A percentile compares a stretch with the other conserved stretches of the same genome.
Conservation (phyloP, 202 grass and related monocot species). For the Eragrostis tef region DNA sequence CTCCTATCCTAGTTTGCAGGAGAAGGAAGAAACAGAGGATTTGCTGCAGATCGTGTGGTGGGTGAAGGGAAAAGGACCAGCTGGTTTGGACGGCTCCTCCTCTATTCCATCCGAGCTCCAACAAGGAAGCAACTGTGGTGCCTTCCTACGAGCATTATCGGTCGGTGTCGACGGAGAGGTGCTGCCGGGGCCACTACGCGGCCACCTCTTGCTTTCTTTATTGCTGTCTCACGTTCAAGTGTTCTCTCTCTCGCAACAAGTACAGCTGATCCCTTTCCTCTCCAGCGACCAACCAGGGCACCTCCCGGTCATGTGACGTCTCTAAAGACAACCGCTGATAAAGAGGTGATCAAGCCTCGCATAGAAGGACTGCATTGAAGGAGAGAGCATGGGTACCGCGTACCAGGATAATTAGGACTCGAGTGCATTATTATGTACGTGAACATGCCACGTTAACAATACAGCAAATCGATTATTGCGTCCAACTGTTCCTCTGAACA, state of each 20-base stretch:
- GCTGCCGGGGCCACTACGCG: constrained; percentile 42
- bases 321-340: constrained; percentile 25
- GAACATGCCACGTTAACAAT: not conserved
- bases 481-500: not conserved
- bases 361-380: not conserved
- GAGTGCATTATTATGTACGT: not conserved
- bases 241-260: constrained; percentile 27
- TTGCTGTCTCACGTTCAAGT: constrained; percentile 32
- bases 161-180: not conserved
- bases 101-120: not conserved
- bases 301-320: constrained; percentile 40
- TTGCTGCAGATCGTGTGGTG: constrained; percentile 34
- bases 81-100: not conserved
- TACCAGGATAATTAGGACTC: not conserved
- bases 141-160: constrained; percentile 7
- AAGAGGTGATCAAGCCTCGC: not conserved
- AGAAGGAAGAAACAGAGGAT: not conserved
- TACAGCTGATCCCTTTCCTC: constrained; percentile 26
- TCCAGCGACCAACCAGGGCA: constrained; percentile 19
- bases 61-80: constrained; percentile 45
- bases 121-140: not conserved
- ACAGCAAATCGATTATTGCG: not conserved
- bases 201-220: constrained; percentile 45
- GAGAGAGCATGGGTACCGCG: not conserved
- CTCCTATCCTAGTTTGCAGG: constrained; percentile 2